phyloP scores from a whole-genome alignment of 176 grass and related monocot genomes.

The Guadua angustifolia region DNA sequence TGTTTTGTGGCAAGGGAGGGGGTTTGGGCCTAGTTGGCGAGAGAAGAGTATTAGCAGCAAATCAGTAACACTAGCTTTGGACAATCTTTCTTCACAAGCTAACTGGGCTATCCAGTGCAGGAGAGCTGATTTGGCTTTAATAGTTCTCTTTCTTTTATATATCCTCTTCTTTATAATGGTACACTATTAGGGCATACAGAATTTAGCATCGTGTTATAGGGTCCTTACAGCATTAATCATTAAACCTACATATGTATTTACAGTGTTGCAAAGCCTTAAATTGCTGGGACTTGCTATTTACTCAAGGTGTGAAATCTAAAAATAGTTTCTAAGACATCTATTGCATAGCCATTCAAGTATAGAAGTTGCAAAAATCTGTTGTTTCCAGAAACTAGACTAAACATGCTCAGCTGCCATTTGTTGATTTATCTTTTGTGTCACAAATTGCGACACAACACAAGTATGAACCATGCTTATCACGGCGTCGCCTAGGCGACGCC shows the following conservation, averaged over 20 bases:
- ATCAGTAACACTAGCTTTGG: not conserved
- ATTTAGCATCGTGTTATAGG: not conserved
- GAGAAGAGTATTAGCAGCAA: not conserved
- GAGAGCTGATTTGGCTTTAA: conserved; percentile 9
- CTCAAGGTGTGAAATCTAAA: conserved; percentile 16
- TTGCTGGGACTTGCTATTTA: not conserved
- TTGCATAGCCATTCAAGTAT: not conserved
- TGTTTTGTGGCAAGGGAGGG: not conserved
- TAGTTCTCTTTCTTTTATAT: not conserved
- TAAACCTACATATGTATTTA: not conserved
- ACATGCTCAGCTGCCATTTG: conserved; percentile 16
- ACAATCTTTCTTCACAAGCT: conserved; percentile 25
- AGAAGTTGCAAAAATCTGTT: not conserved
- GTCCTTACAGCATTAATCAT: not conserved
- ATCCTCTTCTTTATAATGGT: not conserved
- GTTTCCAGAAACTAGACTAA: conserved; percentile 20
- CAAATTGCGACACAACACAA: not conserved
- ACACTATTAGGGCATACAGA: not conserved
- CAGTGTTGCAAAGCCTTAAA: not conserved
- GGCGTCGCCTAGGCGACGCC: too few relatives aligned
- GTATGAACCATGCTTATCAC: too few relatives aligned
- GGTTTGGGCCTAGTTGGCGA: not conserved
- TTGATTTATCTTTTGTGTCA: not conserved
- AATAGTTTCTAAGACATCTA: conserved; percentile 7
- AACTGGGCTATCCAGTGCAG: not conserved